Percentiles rank a stretch among this genome's conserved stretches.
These are phyloP conservation scores for Candida easanensis DNA, from an alignment of 805 yeast species.

Conservation along the genomic window DNA sequence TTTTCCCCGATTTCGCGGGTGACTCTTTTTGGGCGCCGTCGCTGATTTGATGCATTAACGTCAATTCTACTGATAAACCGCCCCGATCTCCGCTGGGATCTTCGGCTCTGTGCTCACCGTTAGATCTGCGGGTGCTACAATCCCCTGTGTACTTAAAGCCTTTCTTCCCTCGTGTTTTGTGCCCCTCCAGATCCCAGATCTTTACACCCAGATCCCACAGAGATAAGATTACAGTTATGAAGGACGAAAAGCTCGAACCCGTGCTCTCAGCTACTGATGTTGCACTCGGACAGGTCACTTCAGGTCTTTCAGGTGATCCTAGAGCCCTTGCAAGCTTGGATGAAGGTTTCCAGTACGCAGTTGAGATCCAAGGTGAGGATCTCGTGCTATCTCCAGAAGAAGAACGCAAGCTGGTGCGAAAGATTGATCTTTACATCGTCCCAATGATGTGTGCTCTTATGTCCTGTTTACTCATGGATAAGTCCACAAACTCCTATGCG, in stretches of 20 bases:
- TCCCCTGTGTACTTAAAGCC: too few species aligned
- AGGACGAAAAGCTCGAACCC: neutral
- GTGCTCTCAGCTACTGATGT: neutral
- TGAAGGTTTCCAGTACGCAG: neutral
- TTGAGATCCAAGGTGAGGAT: conserved; percentile 1
- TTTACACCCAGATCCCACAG: too few species aligned
- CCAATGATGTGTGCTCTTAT: conserved; percentile 9
- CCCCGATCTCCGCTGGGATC: too few species aligned
- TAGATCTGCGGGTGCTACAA: too few species aligned
- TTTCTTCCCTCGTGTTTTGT: neutral
- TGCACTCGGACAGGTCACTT: neutral
- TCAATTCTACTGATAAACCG: neutral
- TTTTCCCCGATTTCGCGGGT: too few species aligned
- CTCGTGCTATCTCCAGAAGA: neutral
- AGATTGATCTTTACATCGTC: conserved; percentile 10
- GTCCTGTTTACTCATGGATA: conserved; percentile 15
- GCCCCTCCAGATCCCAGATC: neutral
- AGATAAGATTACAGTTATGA: neutral
- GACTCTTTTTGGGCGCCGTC: neutral
- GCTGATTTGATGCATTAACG: neutral
- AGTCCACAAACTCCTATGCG: conserved; percentile 31
- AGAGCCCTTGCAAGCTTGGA: neutral
- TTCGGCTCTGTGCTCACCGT: too few species aligned
- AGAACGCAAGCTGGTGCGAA: conserved; percentile 8
- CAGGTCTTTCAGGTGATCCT: neutral